Percentiles rank a stretch among this genome's conserved stretches.
Evolutionary conservation across 1,284 basidiomycete species (phyloP).

Genomic region (Wallemia ichthyophaga): DNA sequence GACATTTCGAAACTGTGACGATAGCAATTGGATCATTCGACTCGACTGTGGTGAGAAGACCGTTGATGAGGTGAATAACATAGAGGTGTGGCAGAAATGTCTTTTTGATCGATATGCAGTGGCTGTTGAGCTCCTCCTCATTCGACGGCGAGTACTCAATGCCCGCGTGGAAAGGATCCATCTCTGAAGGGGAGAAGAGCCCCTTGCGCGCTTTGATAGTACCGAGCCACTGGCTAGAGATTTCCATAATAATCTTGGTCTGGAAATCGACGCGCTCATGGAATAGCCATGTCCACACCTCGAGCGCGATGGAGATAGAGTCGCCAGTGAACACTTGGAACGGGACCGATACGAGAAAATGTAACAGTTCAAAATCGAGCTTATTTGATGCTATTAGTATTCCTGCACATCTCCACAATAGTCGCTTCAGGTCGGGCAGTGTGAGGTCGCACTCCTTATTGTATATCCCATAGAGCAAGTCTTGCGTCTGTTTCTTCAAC

Average conservation of each 20-base stretch:
- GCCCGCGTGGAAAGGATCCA: constrained; percentile 45
- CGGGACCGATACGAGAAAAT: constrained; percentile 62
- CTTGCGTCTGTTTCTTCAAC: constrained; percentile 36
- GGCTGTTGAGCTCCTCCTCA: constrained; percentile 23
- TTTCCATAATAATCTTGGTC: constrained; percentile 49
- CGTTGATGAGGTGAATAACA: neutral
- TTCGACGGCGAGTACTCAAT: constrained; percentile 76
- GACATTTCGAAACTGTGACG: neutral
- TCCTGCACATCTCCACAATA: constrained; percentile 65
- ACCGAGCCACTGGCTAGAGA: constrained; percentile 58
- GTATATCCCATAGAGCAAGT: constrained; percentile 34
- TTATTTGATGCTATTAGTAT: constrained; percentile 35
- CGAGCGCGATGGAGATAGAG: constrained; percentile 56
- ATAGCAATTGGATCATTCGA: constrained; percentile 1
- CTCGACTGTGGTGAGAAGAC: neutral
- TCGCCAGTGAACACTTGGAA: constrained; percentile 67
- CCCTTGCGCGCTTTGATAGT: constrained; percentile 49
- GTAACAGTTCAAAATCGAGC: constrained; percentile 61
- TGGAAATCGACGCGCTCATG: constrained; percentile 49
- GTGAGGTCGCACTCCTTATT: constrained; percentile 38
- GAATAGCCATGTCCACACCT: constrained; percentile 92
- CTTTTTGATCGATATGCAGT: neutral
- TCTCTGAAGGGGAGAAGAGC: constrained; percentile 31
- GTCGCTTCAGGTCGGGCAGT: constrained; percentile 46
- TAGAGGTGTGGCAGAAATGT: neutral